These are phyloP conservation scores for Ocimum tenuiflorum DNA, from an alignment of 257 asterid species.

Conservation along the genomic window DNA sequence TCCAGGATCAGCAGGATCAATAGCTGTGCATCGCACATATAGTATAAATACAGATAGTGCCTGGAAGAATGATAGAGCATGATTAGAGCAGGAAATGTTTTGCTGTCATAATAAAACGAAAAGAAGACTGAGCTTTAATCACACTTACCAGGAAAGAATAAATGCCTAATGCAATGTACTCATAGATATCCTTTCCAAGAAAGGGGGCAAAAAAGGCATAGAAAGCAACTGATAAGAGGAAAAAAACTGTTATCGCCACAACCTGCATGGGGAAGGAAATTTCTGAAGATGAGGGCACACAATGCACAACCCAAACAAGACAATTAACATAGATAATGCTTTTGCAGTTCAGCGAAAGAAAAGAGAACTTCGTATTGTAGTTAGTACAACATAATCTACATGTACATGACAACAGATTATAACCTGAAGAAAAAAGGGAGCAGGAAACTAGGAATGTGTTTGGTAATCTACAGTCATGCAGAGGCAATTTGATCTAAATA, in stretches of 20 bases:
- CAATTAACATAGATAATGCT: background rate
- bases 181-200: slow-evolving; percentile 79
- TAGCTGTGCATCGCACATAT: slow-evolving; percentile 87
- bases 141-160: slow-evolving; percentile 82
- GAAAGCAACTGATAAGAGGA: slow-evolving; percentile 84
- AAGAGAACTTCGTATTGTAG: background rate
- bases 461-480: background rate
- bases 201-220: slow-evolving; percentile 97
- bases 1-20: slow-evolving; percentile 97
- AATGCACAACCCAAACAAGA: background rate
- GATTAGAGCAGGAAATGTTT: slow-evolving; percentile 10
- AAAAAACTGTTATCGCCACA: slow-evolving; percentile 92
- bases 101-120: background rate
- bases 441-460: background rate
- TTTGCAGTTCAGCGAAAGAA: background rate
- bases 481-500: background rate
- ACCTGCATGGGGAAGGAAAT: slow-evolving; percentile 46
- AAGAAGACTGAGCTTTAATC: slow-evolving; percentile 13
- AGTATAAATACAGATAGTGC: slow-evolving; percentile 69
- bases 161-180: slow-evolving; percentile 72
- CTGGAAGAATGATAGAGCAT: slow-evolving; percentile 34
- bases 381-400: slow-evolving; percentile 8
- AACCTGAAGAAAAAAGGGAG: background rate
- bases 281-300: slow-evolving; percentile 4
- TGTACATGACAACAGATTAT: background rate